Base-by-base conservation (phyloP, 78 protist species). In the Guillardia theta region DNA sequence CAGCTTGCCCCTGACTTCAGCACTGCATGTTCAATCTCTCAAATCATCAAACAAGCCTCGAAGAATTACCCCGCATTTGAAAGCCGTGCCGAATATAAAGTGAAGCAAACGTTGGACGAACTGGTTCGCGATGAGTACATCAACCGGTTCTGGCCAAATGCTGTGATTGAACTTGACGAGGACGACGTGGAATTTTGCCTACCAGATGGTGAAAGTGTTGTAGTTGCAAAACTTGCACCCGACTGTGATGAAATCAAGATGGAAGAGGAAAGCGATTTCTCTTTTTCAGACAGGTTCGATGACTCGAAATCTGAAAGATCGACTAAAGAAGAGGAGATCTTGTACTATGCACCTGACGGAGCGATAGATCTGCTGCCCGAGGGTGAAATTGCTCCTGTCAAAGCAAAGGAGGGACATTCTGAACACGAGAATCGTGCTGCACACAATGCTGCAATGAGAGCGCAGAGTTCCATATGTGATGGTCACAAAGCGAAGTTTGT, bases 311-410 rank as follows among this genome's bases (percentile, higher is more conserved):
- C n/a, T n/a, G n/a, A n/a, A n/a, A n/a, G n/a, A n/a, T n/a, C n/a
- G n/a, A n/a, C n/a, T n/a, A n/a, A n/a, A n/a, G 50, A 78, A 30
- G 8, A 78, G 90, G 33, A 37, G 90, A 48, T 43, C 53, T 1
- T 43, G 50, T 78, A 78, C 90, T 78, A 78, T 19, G 90, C 90
- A 48, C 6, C 48, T 18, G 50, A 1, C 30, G 47, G 8, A 22
- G 90, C 90, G 43, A 48, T 22, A 48, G 45, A 15, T 18, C 44
- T 78, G 90, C 90, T 78, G 90, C 90, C 90, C 30, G 90, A 78
- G 48, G 90, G 90, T n/a, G 90, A 78, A 27, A 0, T 12, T 15
- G 87, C 41, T 0, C 45, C 87, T 37, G 15, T 43, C 47, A 1
- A 43, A 43, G 12, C 47, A 37, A 36, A 36, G 45, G 87, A 36